phyloP scores from a whole-genome alignment of 2,329 filamentous ascomycete genomes.

The Sclerotinia subarctica region DNA sequence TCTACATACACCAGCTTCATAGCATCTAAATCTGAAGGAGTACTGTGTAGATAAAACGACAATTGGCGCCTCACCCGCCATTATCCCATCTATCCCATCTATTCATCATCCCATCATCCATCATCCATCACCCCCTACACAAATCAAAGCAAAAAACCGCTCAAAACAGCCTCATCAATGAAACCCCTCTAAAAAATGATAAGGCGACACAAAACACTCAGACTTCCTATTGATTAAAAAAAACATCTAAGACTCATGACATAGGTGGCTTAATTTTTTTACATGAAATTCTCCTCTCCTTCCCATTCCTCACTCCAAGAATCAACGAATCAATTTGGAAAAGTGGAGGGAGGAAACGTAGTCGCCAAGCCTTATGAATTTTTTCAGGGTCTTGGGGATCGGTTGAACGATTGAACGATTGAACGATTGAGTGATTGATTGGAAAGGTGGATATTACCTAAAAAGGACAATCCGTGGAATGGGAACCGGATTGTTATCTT shows the following conservation, averaged over 20 bases:
- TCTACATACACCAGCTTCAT: no score
- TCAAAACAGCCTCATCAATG: neutral
- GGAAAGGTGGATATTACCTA: no score
- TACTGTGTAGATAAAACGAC: no score
- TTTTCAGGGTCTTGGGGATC: no score
- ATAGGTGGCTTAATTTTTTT: constrained; percentile 4
- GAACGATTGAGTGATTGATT: no score
- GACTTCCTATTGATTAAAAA: no score
- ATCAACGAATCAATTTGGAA: neutral
- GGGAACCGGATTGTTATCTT: no score
- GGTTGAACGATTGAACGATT: no score
- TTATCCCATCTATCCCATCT: neutral
- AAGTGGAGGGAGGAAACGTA: neutral
- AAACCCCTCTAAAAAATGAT: neutral
- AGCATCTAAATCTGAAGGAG: no score
- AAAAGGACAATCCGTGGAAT: no score
- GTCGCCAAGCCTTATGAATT: neutral
- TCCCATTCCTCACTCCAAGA: neutral
- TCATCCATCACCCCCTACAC: neutral
- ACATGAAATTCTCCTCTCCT: neutral
- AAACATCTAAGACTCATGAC: constrained; percentile 1
- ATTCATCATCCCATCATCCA: no score
- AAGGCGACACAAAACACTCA: neutral
- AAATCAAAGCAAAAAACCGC: neutral
- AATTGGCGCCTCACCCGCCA: neutral